Evolutionary conservation across 192 early-diverging fungal genomes (phyloP), one percentile per base, ranked within the genome.

Genomic region (Cladochytrium replicatum): DNA sequence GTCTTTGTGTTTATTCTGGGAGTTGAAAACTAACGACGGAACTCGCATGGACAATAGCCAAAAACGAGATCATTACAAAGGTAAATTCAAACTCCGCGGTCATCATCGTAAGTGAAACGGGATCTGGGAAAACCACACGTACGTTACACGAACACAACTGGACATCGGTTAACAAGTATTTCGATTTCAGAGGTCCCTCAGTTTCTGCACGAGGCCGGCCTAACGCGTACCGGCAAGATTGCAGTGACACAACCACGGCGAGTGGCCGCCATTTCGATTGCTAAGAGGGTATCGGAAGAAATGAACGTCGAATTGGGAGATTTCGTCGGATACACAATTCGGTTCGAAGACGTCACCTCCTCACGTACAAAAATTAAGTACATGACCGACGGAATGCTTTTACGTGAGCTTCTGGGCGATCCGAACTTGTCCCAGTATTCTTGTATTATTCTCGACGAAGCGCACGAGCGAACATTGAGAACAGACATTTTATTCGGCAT

Each of bases 401-500:
- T 99, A 21, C 72, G 93, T 4, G 95, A 99, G 60, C 71, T 96
- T 3, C 64, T 96, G 43, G 72, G 81, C 2, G 93, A 99, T 58
- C 71, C 75, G 13, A 41, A 89, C 43, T 58, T 99, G 6, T 50
- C 65, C 1, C 57, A 74, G 26, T 99, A 99, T 63, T 79, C 80
- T 26, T 84, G 86, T 5, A 80, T 99, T 52, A 76, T 99, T 24
- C 58, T 99, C 29, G 95, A 99, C 52, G 95, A 99, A 58, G 95
- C 95, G 0, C 96, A 99, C 61, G 96, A 99, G 66, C 81, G 96
- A n/a, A 95, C 88, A 0, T 50, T 99, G 55, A 72, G 96, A 19
- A 99, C 96, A 0, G 96, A 99, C 62, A 86, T 99, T 34, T 55
- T 99, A 27, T 89, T 99, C 67, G 96, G 92, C 6, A 90, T 91